Evolutionary conservation across 1,139 yeast genomes (phyloP), one percentile per base, ranked within the genome.

Genomic region (Debaryomyces psychrophilus): DNA sequence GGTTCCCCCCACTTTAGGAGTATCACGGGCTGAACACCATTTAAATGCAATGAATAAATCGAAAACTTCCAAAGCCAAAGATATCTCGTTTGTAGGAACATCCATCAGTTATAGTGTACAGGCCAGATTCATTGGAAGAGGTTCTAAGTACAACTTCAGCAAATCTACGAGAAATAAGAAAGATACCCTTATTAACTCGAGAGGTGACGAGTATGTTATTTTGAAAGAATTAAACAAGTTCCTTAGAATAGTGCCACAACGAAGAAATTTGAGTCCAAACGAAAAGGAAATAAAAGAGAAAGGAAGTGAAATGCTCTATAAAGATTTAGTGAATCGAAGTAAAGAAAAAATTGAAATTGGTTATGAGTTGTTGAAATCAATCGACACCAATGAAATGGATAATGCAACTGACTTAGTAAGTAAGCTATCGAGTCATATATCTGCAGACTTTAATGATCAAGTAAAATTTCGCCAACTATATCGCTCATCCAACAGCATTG

Each of bases 131-230:
- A 69, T 75, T 44, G 79, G 79, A 40, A 64, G 69, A 44, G 71
- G 73, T 9, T 62, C 65, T 6, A 61, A 44, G 31, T 69, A 67
- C 52, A 53, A 57, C 12, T 62, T 57, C 27, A 58, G 57, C 27
- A 51, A 51, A 7, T 47, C 53, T 9, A 46, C 54, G 1, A 52
- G 55, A 45, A 55, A 56, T 15, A 49, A 47, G 8, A 46, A 45
- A 11, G 56, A 61, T 38, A 65, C 70, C 7, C 61, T 71, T 52
- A 62, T 71, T 41, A 72, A 72, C 52, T 57, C 67, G 31, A 54
- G 51, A 23, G 77, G 77, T 53, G 77, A 73, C 50, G 79, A 74
- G 54, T 73, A 65, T 53, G 67, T 72, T 29, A 72, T 74, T 44
- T 60, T 73, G 42, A 71, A 70, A 49, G 73, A 72, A 43, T 47